phyloP scores from a whole-genome alignment of 805 yeast species.

The Candida caryicola region DNA sequence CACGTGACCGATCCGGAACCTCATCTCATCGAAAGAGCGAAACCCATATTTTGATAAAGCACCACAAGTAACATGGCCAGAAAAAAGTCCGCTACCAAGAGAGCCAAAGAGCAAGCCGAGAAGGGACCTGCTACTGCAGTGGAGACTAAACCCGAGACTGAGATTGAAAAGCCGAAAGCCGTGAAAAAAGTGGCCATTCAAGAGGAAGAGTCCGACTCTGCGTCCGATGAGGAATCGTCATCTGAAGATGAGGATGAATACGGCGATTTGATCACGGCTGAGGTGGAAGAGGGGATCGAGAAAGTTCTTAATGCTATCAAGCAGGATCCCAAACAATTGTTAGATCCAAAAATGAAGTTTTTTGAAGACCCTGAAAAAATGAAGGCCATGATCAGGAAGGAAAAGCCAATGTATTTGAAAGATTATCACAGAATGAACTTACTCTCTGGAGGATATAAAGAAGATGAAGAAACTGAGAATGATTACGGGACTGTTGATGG shows the following conservation, averaged over 20 bases:
- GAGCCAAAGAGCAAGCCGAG: conserved; percentile 50
- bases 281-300: conserved; percentile 75
- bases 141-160: conserved; percentile 19
- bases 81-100: conserved; percentile 82
- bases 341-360: conserved; percentile 69
- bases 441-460: conserved; percentile 60
- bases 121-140: conserved; percentile 8
- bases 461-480: conserved; percentile 43
- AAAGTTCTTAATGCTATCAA: conserved; percentile 70
- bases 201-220: conserved; percentile 22
- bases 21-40: conserved; percentile 17
- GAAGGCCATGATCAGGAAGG: conserved; percentile 15
- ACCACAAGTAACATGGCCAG: conserved; percentile 56
- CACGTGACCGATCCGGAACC: conserved; percentile 1
- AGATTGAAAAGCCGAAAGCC: conserved; percentile 10
- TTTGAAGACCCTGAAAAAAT: conserved; percentile 63
- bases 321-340: conserved; percentile 59
- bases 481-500: conserved; percentile 46
- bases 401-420: conserved; percentile 80
- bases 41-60: conserved; percentile 1
- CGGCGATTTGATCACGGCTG: conserved; percentile 84
- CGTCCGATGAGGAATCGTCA: conserved; percentile 33
- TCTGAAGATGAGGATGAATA: conserved; percentile 84
- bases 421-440: conserved; percentile 89
- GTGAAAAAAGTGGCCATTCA: conserved; percentile 20